Conservation (phyloP, 2,329 filamentous ascomycete genomes). For the Xylariaceae sp. region DNA sequence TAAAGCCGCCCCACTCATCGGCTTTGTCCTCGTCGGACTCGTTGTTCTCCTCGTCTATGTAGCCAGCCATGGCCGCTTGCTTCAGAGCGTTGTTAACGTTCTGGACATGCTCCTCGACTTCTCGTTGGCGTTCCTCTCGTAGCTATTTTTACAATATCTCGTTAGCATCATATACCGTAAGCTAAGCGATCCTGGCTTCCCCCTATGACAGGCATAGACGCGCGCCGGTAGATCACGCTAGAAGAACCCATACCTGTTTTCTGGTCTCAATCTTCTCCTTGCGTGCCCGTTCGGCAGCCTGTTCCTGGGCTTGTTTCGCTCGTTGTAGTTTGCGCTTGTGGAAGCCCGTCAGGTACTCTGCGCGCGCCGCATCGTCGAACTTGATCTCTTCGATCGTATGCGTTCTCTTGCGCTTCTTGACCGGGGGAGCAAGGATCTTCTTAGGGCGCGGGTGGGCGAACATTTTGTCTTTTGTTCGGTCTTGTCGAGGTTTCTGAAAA, state of each 20-base stretch:
- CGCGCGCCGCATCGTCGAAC: constrained; percentile 74
- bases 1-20: constrained; percentile 60
- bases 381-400: constrained; percentile 69
- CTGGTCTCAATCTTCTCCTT: constrained; percentile 70
- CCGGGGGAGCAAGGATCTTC: constrained; percentile 53
- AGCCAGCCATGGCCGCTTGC: constrained; percentile 50
- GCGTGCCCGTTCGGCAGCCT: constrained; percentile 68
- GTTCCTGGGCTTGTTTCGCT: constrained; percentile 77
- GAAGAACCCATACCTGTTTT: constrained; percentile 57
- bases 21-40: constrained; percentile 29
- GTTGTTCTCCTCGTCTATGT: constrained; percentile 32
- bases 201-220: background rate
- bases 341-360: constrained; percentile 91
- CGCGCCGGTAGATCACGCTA: background rate
- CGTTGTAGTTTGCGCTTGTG: constrained; percentile 90
- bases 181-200: background rate
- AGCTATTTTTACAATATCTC: constrained; percentile 48
- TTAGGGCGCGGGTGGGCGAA: constrained; percentile 57
- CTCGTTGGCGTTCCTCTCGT: constrained; percentile 73
- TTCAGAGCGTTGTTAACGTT: constrained; percentile 67
- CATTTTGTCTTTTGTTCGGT: constrained; percentile 27
- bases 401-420: constrained; percentile 61
- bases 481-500: constrained; percentile 3
- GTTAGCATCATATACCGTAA: background rate
- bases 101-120: constrained; percentile 76